Conservation (phyloP, 1,284 basidiomycete genomes). For the Melampsora larici-populina region DNA sequence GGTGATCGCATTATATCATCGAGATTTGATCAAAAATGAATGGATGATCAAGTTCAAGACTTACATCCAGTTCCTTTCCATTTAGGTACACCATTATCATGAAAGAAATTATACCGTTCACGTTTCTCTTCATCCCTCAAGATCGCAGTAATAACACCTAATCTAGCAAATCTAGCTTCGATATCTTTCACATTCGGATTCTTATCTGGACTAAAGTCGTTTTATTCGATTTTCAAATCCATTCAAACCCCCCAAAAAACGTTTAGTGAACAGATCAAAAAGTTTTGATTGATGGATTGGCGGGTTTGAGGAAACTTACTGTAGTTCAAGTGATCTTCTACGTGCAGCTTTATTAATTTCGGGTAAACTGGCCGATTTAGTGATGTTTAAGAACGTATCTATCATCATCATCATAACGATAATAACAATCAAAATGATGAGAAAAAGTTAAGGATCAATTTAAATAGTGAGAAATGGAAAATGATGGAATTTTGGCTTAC, state of each 20-base stretch:
- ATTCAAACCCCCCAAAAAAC: not conserved
- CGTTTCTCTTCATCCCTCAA: conserved; percentile 71
- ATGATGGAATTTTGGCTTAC: conserved; percentile 73
- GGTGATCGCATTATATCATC: no score
- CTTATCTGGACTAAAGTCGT: conserved; percentile 77
- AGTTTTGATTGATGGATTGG: no score
- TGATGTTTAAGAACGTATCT: conserved; percentile 50
- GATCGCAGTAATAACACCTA: conserved; percentile 80
- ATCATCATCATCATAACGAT: not conserved
- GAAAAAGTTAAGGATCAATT: not conserved
- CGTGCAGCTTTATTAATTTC: conserved; percentile 84
- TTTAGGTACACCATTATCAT: conserved; percentile 81
- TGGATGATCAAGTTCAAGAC: not conserved
- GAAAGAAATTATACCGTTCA: conserved; percentile 78
- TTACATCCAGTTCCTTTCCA: conserved; percentile 63
- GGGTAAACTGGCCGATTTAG: conserved; percentile 54
- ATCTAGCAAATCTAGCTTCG: conserved; percentile 78
- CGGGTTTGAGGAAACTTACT: conserved; percentile 59
- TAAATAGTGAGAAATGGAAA: conserved; percentile 62
- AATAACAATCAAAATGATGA: not conserved
- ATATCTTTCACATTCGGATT: conserved; percentile 75
- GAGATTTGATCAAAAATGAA: conserved; percentile 10
- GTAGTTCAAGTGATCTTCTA: conserved; percentile 69
- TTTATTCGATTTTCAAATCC: no score
- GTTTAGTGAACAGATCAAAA: conserved; percentile 11